phyloP scores from a whole-genome alignment of 139 green algal species.

The Dunaliella primolecta region DNA sequence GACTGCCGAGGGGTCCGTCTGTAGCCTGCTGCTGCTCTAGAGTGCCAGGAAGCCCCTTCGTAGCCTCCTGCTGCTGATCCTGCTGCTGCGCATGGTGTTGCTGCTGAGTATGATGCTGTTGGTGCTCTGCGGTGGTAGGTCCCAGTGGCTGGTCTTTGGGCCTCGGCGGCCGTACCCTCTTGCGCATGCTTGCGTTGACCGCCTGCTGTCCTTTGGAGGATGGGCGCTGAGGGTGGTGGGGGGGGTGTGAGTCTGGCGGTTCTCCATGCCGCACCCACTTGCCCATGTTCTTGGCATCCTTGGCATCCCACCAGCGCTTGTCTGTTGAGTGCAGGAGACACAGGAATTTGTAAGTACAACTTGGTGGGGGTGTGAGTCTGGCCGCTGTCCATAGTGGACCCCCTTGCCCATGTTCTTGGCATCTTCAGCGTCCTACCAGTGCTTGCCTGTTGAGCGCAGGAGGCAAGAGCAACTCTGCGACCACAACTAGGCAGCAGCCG shows the following conservation, averaged over 20 bases:
- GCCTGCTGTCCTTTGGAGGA: too few relatives aligned
- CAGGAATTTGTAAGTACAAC: too few relatives aligned
- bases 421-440: neutral
- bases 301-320: neutral
- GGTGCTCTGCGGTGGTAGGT: neutral
- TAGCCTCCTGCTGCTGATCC: neutral
- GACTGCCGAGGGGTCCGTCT: too few relatives aligned
- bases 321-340: neutral
- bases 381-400: neutral
- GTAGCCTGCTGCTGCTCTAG: too few relatives aligned
- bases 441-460: neutral
- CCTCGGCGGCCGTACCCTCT: too few relatives aligned
- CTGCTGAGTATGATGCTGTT: neutral
- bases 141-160: too few relatives aligned
- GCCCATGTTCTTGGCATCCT: neutral
- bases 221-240: too few relatives aligned
- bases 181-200: too few relatives aligned
- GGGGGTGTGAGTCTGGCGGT: neutral
- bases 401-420: neutral
- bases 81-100: neutral
- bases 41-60: too few relatives aligned
- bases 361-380: too few relatives aligned
- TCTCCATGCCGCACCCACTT: neutral
- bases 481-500: too few relatives aligned
- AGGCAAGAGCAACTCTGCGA: too few relatives aligned